Conservation (phyloP, 257 asterid species). For the Fraxinus anomala region DNA sequence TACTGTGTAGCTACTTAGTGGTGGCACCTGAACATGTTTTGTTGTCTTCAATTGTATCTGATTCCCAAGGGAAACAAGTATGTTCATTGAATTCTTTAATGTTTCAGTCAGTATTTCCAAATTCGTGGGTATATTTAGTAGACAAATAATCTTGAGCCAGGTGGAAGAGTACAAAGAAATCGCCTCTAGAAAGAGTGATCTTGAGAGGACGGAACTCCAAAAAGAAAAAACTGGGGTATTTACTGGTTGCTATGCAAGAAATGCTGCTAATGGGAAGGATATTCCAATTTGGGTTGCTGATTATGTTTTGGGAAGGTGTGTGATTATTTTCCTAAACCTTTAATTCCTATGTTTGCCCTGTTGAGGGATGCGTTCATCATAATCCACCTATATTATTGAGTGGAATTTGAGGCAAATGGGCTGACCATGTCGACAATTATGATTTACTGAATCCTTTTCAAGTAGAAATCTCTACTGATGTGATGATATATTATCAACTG, state of each 20-base stretch:
- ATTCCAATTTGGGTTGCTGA: slow-evolving; percentile 98
- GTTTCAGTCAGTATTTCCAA: slow-evolving; percentile 18
- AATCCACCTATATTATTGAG: slow-evolving; percentile 5
- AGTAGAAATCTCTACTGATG: slow-evolving; percentile 21
- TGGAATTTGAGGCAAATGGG: slow-evolving; percentile 18
- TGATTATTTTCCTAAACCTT: slow-evolving; percentile 20
- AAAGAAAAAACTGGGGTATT: slow-evolving; percentile 94
- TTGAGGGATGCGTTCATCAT: slow-evolving; percentile 1
- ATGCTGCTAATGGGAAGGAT: slow-evolving; percentile 78
- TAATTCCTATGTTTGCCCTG: slow-evolving; percentile 19
- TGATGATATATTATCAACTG: slow-evolving; percentile 24
- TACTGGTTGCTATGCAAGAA: slow-evolving; percentile 88
- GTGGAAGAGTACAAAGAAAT: slow-evolving; percentile 84
- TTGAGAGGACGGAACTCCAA: slow-evolving; percentile 97
- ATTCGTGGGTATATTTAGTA: slow-evolving; percentile 24
- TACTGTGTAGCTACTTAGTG: slow-evolving; percentile 70
- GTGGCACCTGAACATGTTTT: slow-evolving; percentile 89
- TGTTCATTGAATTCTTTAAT: slow-evolving; percentile 29
- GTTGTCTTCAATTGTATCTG: slow-evolving; percentile 67
- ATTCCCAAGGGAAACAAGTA: slow-evolving; percentile 66
- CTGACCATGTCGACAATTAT: background rate
- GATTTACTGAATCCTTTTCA: slow-evolving; percentile 3
- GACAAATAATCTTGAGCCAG: slow-evolving; percentile 42
- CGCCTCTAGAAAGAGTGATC: slow-evolving; percentile 92
- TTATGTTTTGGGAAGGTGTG: slow-evolving; percentile 92